A percentile compares a stretch with the other conserved stretches of the same genome.
These are phyloP conservation scores for Penicillium argentinense DNA, from an alignment of 495 filamentous ascomycete genomes.

Conservation along the genomic window DNA sequence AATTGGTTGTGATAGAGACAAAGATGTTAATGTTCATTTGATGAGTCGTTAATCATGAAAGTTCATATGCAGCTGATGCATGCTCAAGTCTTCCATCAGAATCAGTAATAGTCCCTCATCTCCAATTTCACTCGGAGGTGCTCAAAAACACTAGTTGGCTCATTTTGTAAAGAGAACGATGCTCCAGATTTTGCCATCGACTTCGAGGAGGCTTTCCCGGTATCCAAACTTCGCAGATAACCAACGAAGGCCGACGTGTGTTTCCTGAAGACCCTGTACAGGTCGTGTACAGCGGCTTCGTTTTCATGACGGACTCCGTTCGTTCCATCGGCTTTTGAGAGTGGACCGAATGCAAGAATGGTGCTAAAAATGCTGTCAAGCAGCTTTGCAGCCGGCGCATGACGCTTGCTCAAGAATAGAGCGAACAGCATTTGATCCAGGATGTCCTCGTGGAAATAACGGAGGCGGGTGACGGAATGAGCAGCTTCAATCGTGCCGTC, in stretches of 20 bases:
- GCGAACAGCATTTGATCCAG: conserved; percentile 77
- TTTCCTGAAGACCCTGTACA: conserved; percentile 65
- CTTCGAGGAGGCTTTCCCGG: conserved; percentile 46
- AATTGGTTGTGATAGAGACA: too few relatives aligned
- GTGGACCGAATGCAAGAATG: conserved; percentile 66
- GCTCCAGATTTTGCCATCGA: conserved; percentile 26
- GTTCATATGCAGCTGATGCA: too few relatives aligned
- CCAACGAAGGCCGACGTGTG: conserved; percentile 64
- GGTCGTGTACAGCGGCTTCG: conserved; percentile 44
- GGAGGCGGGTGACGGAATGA: conserved; percentile 58
- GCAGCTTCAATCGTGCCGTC: conserved; percentile 53
- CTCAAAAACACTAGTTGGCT: conserved; percentile 47
- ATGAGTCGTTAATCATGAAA: conserved; percentile 12
- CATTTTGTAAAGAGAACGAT: conserved; percentile 28
- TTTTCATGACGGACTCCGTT: conserved; percentile 34
- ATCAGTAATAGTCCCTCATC: conserved; percentile 50
- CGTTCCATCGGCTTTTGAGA: conserved; percentile 45
- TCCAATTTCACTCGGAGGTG: conserved; percentile 49
- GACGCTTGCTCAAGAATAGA: conserved; percentile 58
- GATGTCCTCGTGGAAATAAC: conserved; percentile 70
- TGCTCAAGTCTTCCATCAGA: neutral
- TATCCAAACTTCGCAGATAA: conserved; percentile 43
- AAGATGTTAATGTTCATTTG: too few relatives aligned
- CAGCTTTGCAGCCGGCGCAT: conserved; percentile 64
- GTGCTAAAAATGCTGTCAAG: conserved; percentile 75